Percentiles rank a stretch among this genome's conserved stretches.
Conservation (phyloP, 768 basidiomycete genomes). For the Russula olivacea region DNA sequence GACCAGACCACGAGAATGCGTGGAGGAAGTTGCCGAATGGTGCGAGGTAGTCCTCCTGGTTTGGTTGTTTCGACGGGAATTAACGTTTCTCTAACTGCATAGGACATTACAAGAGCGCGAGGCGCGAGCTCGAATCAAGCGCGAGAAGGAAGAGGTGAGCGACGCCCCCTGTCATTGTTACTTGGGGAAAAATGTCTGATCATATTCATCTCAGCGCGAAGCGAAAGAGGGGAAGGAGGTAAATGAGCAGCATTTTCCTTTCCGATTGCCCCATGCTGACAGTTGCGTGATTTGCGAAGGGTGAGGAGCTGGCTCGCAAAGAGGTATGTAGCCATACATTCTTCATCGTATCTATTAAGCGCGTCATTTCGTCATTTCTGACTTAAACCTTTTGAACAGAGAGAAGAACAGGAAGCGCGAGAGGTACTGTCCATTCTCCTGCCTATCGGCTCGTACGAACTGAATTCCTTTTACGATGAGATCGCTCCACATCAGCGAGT, state of each 20-base stretch:
- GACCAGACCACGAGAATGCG: slow-evolving; percentile 80
- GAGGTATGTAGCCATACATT: slow-evolving; percentile 39
- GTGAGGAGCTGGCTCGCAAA: slow-evolving; percentile 58
- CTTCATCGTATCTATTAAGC: slow-evolving; percentile 6
- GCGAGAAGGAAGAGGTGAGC: slow-evolving; percentile 59
- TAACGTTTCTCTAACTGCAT: slow-evolving; percentile 2
- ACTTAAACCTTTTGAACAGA: slow-evolving; percentile 15
- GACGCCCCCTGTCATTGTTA: slow-evolving; percentile 27
- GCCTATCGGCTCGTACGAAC: not conserved
- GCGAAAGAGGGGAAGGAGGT: slow-evolving; percentile 75
- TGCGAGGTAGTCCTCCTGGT: slow-evolving; percentile 27
- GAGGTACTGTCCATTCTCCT: slow-evolving; percentile 21
- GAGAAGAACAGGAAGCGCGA: slow-evolving; percentile 21
- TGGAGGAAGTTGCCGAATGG: slow-evolving; percentile 77
- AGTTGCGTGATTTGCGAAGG: slow-evolving; percentile 29
- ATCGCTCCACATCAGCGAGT: slow-evolving; percentile 16
- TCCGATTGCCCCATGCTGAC: not conserved
- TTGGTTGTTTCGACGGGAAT: slow-evolving; percentile 11
- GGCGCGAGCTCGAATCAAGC: slow-evolving; percentile 76
- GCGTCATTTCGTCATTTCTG: slow-evolving; percentile 21
- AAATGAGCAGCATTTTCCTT: slow-evolving; percentile 17
- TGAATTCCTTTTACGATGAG: slow-evolving; percentile 12
- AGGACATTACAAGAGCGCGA: slow-evolving; percentile 73
- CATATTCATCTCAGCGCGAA: slow-evolving; percentile 48
- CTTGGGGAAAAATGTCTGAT: not conserved